Percentiles rank a stretch among this genome's conserved stretches.
Conservation (phyloP, 2,329 filamentous ascomycete genomes). For the Thelonectria discophora region DNA sequence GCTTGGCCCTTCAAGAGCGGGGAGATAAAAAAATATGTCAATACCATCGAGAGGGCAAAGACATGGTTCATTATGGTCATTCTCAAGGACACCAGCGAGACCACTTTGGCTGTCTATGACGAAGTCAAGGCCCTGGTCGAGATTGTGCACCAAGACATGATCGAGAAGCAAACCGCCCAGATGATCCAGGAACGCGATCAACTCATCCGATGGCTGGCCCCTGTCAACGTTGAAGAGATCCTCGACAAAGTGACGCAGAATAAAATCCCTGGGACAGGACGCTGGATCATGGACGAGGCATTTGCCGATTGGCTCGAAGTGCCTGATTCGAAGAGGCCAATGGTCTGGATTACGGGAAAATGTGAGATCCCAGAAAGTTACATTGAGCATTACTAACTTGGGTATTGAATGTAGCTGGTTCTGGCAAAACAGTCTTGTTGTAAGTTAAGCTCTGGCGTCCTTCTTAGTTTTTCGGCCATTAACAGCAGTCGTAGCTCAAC, state of each 20-base stretch:
- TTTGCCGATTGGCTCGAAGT: conserved; percentile 31
- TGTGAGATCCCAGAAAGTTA: conserved; percentile 22
- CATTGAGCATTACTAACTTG: not conserved
- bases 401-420: conserved; percentile 31
- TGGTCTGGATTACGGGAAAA: conserved; percentile 40
- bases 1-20: conserved; percentile 36
- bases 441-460: conserved; percentile 22
- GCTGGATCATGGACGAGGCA: conserved; percentile 31
- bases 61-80: conserved; percentile 41
- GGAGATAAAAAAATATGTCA: conserved; percentile 34
- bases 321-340: conserved; percentile 21
- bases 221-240: conserved; percentile 30
- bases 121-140: conserved; percentile 34
- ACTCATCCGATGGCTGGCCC: conserved; percentile 33
- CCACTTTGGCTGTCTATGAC: conserved; percentile 28
- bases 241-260: conserved; percentile 21
- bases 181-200: conserved; percentile 30
- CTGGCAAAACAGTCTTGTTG: conserved; percentile 44
- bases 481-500: conserved; percentile 27
- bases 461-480: not conserved
- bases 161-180: conserved; percentile 24
- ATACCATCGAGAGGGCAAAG: conserved; percentile 36
- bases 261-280: conserved; percentile 34
- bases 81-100: conserved; percentile 34
- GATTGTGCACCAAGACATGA: conserved; percentile 35